Evolutionary conservation across 1,139 yeast species (phyloP).

Genomic region (Wickerhamiella pararugosa): DNA sequence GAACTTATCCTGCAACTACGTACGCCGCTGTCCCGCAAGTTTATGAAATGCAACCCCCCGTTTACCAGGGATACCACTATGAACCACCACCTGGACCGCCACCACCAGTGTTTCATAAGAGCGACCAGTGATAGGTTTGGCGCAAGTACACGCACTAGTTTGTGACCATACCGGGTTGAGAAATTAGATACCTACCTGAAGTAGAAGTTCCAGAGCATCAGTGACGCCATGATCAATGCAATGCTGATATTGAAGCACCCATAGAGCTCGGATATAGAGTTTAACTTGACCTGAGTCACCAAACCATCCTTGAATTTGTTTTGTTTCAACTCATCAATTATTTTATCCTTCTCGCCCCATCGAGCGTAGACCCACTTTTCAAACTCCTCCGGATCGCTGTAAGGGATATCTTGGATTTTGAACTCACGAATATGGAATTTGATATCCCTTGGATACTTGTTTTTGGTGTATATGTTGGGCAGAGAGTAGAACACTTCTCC

Average conservation of each 20-base stretch:
- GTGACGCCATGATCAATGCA: conserved; percentile 5
- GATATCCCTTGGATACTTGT: conserved; percentile 54
- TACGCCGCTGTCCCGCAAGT: too few species aligned
- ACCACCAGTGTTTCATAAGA: too few species aligned
- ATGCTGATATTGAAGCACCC: conserved; percentile 11
- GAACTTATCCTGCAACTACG: too few species aligned
- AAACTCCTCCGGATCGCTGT: conserved; percentile 39
- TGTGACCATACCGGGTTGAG: too few species aligned
- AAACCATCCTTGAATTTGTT: conserved; percentile 5
- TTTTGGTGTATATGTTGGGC: conserved; percentile 45
- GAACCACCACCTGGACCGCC: too few species aligned
- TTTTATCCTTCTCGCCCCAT: conserved; percentile 70
- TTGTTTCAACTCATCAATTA: conserved; percentile 32
- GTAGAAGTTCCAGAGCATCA: conserved; percentile 3
- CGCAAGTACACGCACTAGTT: too few species aligned
- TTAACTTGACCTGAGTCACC: not conserved
- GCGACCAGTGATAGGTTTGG: too few species aligned
- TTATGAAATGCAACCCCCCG: too few species aligned
- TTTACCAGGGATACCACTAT: too few species aligned
- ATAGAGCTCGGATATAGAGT: conserved; percentile 10
- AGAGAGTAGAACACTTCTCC: conserved; percentile 72
- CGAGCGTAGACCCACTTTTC: conserved; percentile 58
- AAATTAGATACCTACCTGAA: too few species aligned
- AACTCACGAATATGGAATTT: conserved; percentile 49
- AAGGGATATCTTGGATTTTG: conserved; percentile 49